Evolutionary conservation across 208 protist species (phyloP), one percentile per base, ranked within the genome.

Genomic region (Leishmania aethiopica): DNA sequence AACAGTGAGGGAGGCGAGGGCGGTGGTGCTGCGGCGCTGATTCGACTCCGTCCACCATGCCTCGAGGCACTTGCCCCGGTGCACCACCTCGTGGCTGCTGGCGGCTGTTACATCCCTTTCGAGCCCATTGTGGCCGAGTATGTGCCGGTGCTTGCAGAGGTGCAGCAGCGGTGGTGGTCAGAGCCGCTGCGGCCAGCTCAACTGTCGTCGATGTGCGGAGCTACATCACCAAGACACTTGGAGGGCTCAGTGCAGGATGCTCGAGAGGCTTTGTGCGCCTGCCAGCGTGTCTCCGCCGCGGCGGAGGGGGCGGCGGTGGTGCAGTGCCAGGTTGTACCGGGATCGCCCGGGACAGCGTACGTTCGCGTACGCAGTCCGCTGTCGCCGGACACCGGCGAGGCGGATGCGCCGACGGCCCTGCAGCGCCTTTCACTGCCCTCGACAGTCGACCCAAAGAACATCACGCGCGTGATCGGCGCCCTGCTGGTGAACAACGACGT

Each of bases 401-500:
- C 6, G 7, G 47, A 53, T 37, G 28, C 25, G 22, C 78, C 57
- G 25, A 78, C 78, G 28, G 7, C 62, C 32, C 53, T 53, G 66
- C 79, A 79, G 40, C 40, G 57, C 32, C 55, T 86, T 22, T 22
- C 51, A 0, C 40, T 86, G 15, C 78, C 75, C 32, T 66, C 69
- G 3, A 57, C 42, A 22, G 57, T 67, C 0, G 67, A 35, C 13
- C 22, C 80, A 2, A 28, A 60, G 55, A 25, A 19, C 55, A 80
- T 92, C 60, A 57, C 86, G 53, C 72, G 75, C 15, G 64, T 87
- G 28, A 79, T 84, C 51, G 78, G 79, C 1, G 67, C 74, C 42
- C 75, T 89, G 81, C 85, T 89, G 15, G 84, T 89, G 71, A 95
- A 91, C 78, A 88, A 89, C 69, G 89, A 89, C 72, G 82, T 90